phyloP scores from a whole-genome alignment of 2,329 filamentous ascomycete species.

The Nemania serpens region DNA sequence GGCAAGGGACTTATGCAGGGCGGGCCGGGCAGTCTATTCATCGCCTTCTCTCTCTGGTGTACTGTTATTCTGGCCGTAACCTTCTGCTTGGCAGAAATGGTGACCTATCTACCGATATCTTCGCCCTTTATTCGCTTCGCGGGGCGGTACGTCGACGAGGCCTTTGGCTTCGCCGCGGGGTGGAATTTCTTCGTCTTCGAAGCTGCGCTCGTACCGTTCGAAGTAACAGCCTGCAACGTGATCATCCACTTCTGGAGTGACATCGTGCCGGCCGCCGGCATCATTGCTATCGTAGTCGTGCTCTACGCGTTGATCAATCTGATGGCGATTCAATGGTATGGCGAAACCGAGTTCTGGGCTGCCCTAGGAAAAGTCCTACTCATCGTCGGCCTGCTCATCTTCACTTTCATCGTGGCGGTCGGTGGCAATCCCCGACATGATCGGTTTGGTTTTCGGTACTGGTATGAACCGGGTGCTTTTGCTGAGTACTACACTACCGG shows the following conservation, averaged over 20 bases:
- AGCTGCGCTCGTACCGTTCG: conserved; percentile 69
- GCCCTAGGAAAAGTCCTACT: conserved; percentile 74
- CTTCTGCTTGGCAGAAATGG: conserved; percentile 73
- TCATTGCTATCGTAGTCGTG: conserved; percentile 64
- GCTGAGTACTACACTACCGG: conserved; percentile 67
- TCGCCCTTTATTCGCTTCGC: conserved; percentile 81
- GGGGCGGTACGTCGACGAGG: conserved; percentile 74
- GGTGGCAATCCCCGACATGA: conserved; percentile 78
- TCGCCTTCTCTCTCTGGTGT: conserved; percentile 67
- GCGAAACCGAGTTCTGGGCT: conserved; percentile 77
- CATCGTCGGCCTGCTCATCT: conserved; percentile 71
- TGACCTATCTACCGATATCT: conserved; percentile 75
- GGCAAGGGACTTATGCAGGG: conserved; percentile 62
- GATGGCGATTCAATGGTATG: conserved; percentile 74
- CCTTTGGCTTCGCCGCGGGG: conserved; percentile 72
- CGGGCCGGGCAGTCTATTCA: conserved; percentile 61
- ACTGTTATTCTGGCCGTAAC: conserved; percentile 64
- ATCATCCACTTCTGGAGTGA: conserved; percentile 68
- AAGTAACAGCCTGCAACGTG: conserved; percentile 67
- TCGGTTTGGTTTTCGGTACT: conserved; percentile 73
- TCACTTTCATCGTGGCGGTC: conserved; percentile 82
- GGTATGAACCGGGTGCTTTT: conserved; percentile 72
- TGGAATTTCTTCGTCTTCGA: conserved; percentile 78
- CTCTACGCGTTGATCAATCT: conserved; percentile 66
- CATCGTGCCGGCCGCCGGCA: conserved; percentile 60